Base-by-base conservation (phyloP, 2,329 filamentous ascomycete species). In the Pseudogymnoascus pannorum region DNA sequence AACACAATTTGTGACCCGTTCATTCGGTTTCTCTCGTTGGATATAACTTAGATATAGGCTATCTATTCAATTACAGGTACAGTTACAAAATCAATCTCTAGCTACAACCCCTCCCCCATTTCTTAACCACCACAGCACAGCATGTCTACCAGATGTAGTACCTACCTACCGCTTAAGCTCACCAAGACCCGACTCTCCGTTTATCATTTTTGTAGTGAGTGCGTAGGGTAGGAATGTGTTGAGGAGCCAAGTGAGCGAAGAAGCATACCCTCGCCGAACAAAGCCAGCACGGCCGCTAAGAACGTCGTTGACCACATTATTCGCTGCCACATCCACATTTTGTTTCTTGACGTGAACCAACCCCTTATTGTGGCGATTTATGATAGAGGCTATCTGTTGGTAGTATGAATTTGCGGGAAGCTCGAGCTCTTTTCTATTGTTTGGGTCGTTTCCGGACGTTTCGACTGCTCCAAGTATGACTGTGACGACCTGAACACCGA, bases 401-500 rank as follows among this genome's bases (percentile, higher is more conserved):
- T 66, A 66, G 18, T 65, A 44, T 16, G 65, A 66, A 11, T 60
- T 48, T 12, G 63, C 60, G 8, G 65, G 64, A 18, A 66, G 11
- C 12, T 40, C 36, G 6, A n/a, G 14, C 7, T 20, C 14, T 20
- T 40, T 22, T 14, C 48, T 35, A 14, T 64, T 57, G 14, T 42
- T 9, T 22, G 51, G 61, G 31, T 62, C 31, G 20, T 66, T 62
- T 9, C 22, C 22, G 8, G 22, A 16, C 12, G 64, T 65, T 4
- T 62, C 44, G 24, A 66, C 20, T 12, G 31, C 36, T 6, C 44
- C 44, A 8, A 51, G 22, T 16, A 51, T 51, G 12, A 26, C 44
- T 16, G 44, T 51, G 7, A 69, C 58, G 31, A 69, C 66, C n/a
- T 12, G 64, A 40, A 69, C 62, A 16, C 62, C 60, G 40, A 69